Conservation (phyloP, 2,329 filamentous ascomycete genomes). For the Colletotrichum tamarilloi region DNA sequence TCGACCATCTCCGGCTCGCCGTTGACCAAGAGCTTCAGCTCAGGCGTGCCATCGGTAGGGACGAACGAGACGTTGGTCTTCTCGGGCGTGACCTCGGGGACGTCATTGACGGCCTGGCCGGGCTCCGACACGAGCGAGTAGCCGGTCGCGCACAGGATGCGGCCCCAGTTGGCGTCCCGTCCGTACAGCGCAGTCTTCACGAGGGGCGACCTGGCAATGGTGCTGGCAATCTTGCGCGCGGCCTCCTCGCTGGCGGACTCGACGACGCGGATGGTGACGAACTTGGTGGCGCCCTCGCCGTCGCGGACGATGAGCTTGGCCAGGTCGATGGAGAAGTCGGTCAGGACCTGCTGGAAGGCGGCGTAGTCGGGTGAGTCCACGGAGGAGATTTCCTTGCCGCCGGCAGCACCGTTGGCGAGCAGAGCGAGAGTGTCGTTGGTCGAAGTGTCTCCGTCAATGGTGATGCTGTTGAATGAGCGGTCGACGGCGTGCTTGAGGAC, state of each 20-base stretch:
- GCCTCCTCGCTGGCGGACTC: slow-evolving; percentile 76
- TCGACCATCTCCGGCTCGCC: slow-evolving; percentile 85
- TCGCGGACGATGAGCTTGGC: slow-evolving; percentile 95
- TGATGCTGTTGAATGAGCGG: slow-evolving; percentile 95
- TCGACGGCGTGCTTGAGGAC: slow-evolving; percentile 81
- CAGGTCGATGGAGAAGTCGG: slow-evolving; percentile 82
- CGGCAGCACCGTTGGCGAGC: slow-evolving; percentile 94
- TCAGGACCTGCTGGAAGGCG: slow-evolving; percentile 78
- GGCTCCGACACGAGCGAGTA: slow-evolving; percentile 76
- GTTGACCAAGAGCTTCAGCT: slow-evolving; percentile 80
- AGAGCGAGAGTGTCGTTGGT: slow-evolving; percentile 97
- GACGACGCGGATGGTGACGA: slow-evolving; percentile 89
- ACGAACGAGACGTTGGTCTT: slow-evolving; percentile 83
- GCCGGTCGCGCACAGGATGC: slow-evolving; percentile 93
- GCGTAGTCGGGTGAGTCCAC: slow-evolving; percentile 70
- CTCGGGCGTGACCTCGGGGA: slow-evolving; percentile 73
- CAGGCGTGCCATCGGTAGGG: slow-evolving; percentile 79
- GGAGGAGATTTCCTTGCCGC: slow-evolving; percentile 71
- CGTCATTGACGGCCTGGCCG: slow-evolving; percentile 66
- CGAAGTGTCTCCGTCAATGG: slow-evolving; percentile 95
- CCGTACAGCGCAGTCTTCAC: slow-evolving; percentile 98
- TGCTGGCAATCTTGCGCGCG: slow-evolving; percentile 83
- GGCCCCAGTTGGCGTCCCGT: slow-evolving; percentile 98
- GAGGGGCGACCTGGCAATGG: slow-evolving; percentile 90
- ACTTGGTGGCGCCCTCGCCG: slow-evolving; percentile 97